Evolutionary conservation across 139 green algal species (phyloP).

Genomic region (Picochlorum sp.): DNA sequence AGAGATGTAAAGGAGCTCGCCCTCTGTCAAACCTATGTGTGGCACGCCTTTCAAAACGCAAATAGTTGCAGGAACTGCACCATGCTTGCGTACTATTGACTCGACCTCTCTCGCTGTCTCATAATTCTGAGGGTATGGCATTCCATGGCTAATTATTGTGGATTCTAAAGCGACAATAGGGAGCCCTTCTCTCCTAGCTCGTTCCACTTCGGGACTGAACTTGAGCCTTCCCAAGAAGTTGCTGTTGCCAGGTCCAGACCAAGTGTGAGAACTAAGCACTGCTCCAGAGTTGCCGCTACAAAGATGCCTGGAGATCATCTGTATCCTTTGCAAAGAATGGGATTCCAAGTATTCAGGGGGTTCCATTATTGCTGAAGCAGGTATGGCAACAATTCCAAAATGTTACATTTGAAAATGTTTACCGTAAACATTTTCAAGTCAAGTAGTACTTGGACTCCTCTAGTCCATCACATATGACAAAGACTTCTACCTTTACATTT

Average conservation of each 20-base stretch:
- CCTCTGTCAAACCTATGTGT: conserved; percentile 44
- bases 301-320: no score
- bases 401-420: no score
- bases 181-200: conserved; percentile 37
- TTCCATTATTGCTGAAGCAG: no score
- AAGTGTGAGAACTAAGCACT: no score
- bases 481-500: no score
- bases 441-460: no score
- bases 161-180: conserved; percentile 91
- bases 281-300: no score
- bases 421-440: no score
- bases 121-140: conserved; percentile 93
- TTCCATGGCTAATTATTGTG: conserved; percentile 95
- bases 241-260: not conserved
- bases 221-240: not conserved
- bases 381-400: no score
- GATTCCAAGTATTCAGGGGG: no score
- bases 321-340: no score
- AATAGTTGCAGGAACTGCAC: conserved; percentile 84
- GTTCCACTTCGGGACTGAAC: conserved; percentile 47
- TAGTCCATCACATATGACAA: no score
- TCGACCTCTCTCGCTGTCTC: conserved; percentile 80
- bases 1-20: conserved; percentile 30
- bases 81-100: conserved; percentile 47
- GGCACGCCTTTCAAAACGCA: conserved; percentile 70